Base-by-base conservation (phyloP, 257 asterid genomes). In the Solanum verrucosum region DNA sequence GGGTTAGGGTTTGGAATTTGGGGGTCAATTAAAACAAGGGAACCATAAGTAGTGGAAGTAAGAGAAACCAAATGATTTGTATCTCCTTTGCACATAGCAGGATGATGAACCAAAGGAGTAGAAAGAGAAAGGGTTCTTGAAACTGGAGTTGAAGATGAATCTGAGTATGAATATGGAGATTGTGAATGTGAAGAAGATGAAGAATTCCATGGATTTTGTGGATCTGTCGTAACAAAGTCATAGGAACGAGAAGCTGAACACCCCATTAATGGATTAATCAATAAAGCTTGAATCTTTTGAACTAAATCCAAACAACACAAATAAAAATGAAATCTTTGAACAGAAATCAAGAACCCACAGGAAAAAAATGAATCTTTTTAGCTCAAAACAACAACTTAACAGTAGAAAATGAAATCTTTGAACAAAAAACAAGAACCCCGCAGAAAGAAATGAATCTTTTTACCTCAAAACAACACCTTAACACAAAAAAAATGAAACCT, bases 41-140 rank as follows among this genome's bases (percentile, higher is more conserved):
- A 96, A 23, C 99, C 99, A 79, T 96, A 96, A 18, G 99, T 95
- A 87, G 98, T 90, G 84, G 98, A 96, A 0, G 96, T 96, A 88
- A 96, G 98, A 23, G 96, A 91, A 35, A 96, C 99, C 85, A 94
- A 94, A 90, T 96, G 99, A 49, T 93, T 89, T 25, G 98, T 94
- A 16, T 92, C 94, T 42, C 93, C 93, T 90, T 90, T 89, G 21
- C 93, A 34, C 25, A 90, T 72, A 67, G 94, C 90, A 52, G 92
- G 93, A 70, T 92, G 94, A 59, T 92, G 91, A 75, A 92, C 90
- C 34, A 89, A 83, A 21, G 92, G 94, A 42, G 89, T 84, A 0
- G 91, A 90, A 20, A 92, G 90, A 7, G 92, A 90, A 5, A 90
- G 87, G 18, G 94, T 90, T 88, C 94, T 88, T 63, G 93, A 87